Evolutionary conservation across 148 eudicot species (phyloP).

Genomic region (Rheum nobile): DNA sequence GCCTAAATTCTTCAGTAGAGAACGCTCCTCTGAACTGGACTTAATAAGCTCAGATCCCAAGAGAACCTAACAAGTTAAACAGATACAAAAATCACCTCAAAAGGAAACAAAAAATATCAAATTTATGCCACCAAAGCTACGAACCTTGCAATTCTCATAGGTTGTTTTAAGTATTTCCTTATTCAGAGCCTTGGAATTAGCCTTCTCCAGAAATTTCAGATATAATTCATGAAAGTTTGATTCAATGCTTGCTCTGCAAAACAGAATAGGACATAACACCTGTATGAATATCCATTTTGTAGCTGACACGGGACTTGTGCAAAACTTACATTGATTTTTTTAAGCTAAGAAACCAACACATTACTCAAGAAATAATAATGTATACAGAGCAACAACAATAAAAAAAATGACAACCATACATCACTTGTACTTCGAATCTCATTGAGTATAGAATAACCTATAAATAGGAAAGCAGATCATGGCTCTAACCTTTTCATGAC

Average conservation of each 20-base stretch:
- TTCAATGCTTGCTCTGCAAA: constrained; percentile 87
- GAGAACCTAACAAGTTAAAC: constrained; percentile 48
- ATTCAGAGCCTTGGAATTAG: constrained; percentile 51
- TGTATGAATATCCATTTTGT: neutral
- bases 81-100: neutral
- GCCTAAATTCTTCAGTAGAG: constrained; percentile 86
- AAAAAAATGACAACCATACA: neutral
- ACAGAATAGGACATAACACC: neutral
- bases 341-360: neutral
- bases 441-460: neutral
- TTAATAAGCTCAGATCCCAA: constrained; percentile 91
- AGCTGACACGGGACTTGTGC: neutral
- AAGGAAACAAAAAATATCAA: neutral
- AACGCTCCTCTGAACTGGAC: constrained; percentile 93
- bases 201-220: constrained; percentile 85
- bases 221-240: constrained; percentile 90
- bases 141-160: constrained; percentile 94
- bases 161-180: constrained; percentile 72
- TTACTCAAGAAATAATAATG: neutral
- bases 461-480: neutral
- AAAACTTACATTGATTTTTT: no score
- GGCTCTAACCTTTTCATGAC: constrained; percentile 78
- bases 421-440: neutral
- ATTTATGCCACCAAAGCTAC: constrained; percentile 1
- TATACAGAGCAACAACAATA: neutral